A percentile compares a stretch with the other conserved stretches of the same genome.
Conservation (phyloP, 2,329 filamentous ascomycete species). For the Geosmithia putterillii region DNA sequence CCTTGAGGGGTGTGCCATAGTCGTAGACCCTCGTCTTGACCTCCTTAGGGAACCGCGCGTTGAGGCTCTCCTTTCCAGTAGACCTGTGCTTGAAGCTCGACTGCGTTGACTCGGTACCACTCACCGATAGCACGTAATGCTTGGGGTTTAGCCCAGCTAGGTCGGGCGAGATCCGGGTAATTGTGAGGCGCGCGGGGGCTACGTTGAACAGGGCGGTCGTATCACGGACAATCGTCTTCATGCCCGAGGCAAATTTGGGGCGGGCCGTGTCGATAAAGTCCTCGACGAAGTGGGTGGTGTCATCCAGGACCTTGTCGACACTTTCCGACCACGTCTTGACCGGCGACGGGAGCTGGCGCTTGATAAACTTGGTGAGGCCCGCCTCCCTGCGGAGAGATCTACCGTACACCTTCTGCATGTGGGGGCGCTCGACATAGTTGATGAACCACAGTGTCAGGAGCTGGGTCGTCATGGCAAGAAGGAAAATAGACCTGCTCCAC, state of each 20-base stretch:
- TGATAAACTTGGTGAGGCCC: slow-evolving; percentile 83
- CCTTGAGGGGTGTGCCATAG: slow-evolving; percentile 80
- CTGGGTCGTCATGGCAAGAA: slow-evolving; percentile 76
- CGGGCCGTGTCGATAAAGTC: slow-evolving; percentile 78
- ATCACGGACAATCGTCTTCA: slow-evolving; percentile 78
- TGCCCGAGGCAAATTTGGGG: slow-evolving; percentile 74
- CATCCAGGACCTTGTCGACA: slow-evolving; percentile 76
- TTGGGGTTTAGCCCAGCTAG: slow-evolving; percentile 68
- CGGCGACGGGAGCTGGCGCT: slow-evolving; percentile 71
- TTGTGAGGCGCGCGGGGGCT: slow-evolving; percentile 74
- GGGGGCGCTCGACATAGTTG: slow-evolving; percentile 84
- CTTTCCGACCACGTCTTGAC: slow-evolving; percentile 76
- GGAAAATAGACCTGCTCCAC: slow-evolving; percentile 75
- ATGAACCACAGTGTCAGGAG: slow-evolving; percentile 79
- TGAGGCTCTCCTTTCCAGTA: slow-evolving; percentile 62
- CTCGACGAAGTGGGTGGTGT: slow-evolving; percentile 80
- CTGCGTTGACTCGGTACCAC: slow-evolving; percentile 45
- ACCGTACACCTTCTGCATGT: slow-evolving; percentile 98
- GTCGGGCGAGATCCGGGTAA: slow-evolving; percentile 69
- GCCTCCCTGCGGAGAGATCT: slow-evolving; percentile 73
- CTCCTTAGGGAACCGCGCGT: slow-evolving; percentile 54
- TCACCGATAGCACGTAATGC: slow-evolving; percentile 66
- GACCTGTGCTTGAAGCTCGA: slow-evolving; percentile 43
- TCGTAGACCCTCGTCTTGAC: slow-evolving; percentile 70
- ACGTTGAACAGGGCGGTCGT: slow-evolving; percentile 80